Base-by-base conservation (phyloP, 768 basidiomycete genomes). In the Tricholomella constricta region DNA sequence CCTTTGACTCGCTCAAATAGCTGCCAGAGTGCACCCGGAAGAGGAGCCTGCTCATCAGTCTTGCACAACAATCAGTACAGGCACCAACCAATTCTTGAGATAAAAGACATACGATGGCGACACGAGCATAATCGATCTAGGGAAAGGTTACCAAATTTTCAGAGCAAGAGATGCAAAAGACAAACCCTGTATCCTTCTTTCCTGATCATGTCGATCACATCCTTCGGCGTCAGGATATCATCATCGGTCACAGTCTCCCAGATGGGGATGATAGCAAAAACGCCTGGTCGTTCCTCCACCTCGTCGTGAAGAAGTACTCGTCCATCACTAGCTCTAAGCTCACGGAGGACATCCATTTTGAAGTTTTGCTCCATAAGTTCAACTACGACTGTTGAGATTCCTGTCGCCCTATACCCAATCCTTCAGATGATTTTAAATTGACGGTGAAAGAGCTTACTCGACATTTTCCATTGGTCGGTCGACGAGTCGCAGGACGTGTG, bases 11-110 rank as follows among this genome's bases (percentile, higher is more conserved):
- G 83, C 22, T 85, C 81, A 23, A 96, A 74, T 36, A 99, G 77
- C 48, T 89, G 86, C 19, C 79, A 83, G 17, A 98, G 80, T 4
- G 93, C 92, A 36, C 79, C 89, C 0, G 97, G 97, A 15, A 98
- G 77, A 0, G 96, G 96, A 0, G 95, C 93, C 73, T 96, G 95
- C 66, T 99, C 96, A 62, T 98, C 96, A 7, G 94, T 98, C 91
- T 95, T 58, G 26, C 31, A 19, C 20, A 59, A n/a, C 57, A 7
- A 48, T 55, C 23, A 48, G 9, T 22, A 44, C 56, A 32, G 32
- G 44, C 14, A 20, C 45, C 19, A 17, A n/a, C n/a, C 8, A 53
- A 38, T 12, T 20, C 15, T 23, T 45, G 32, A 22, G 17, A 32
- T 58, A 27, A 9, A 20, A 14, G 25, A 74, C 88, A 60, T 65